A percentile compares a stretch with the other conserved stretches of the same genome.
phyloP scores from a whole-genome alignment of 345 rosid genomes.

The Lepidium sativum region DNA sequence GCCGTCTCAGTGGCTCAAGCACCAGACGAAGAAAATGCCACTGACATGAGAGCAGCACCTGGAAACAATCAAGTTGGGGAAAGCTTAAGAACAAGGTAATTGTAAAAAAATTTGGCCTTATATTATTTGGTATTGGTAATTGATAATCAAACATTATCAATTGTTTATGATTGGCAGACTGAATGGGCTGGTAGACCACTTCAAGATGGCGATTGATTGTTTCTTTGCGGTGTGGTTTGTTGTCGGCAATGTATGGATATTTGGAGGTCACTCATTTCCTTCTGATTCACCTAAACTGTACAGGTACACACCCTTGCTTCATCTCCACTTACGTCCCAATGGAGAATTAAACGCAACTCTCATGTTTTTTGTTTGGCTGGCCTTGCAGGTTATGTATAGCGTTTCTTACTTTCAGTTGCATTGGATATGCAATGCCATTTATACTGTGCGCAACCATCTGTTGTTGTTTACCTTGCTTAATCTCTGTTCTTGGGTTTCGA shows the following conservation, averaged over 20 bases:
- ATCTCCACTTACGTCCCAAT: not conserved
- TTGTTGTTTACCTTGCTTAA: slow-evolving; percentile 88
- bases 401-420: slow-evolving; percentile 84
- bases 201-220: slow-evolving; percentile 87
- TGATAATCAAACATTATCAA: not conserved
- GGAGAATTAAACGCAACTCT: not conserved
- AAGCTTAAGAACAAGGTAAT: slow-evolving; percentile 43
- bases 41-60: slow-evolving; percentile 12
- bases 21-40: slow-evolving; percentile 46
- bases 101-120: no score
- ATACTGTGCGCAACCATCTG: slow-evolving; percentile 85
- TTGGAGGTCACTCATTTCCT: slow-evolving; percentile 71
- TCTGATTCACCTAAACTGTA: slow-evolving; percentile 84
- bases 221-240: slow-evolving; percentile 97
- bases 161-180: slow-evolving; percentile 36
- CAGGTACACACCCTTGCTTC: slow-evolving; percentile 33
- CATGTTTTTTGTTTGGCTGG: slow-evolving; percentile 9
- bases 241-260: slow-evolving; percentile 92
- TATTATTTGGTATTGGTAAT: not conserved
- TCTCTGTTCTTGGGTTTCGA: slow-evolving; percentile 67
- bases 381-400: slow-evolving; percentile 80
- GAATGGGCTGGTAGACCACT: slow-evolving; percentile 63
- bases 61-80: slow-evolving; percentile 31
- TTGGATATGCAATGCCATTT: slow-evolving; percentile 93
- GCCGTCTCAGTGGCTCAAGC: slow-evolving; percentile 51